Base-by-base conservation (phyloP, 345 rosid species). In the Odontarrhena argentea region DNA sequence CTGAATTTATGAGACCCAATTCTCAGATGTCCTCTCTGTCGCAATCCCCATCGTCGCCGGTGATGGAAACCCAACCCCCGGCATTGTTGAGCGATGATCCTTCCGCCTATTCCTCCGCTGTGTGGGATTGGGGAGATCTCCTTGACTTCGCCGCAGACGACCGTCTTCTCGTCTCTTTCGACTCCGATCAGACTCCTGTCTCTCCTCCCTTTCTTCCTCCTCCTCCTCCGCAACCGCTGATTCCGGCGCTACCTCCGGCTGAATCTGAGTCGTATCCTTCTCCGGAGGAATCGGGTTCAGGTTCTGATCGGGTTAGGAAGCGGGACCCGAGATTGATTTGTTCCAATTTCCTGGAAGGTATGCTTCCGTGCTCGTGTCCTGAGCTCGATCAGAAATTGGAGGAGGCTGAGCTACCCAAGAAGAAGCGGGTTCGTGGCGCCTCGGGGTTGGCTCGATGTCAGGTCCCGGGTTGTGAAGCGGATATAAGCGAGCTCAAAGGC, bases 401-500 rank as follows among this genome's bases (percentile, higher is more conserved):
- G 76, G 84, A 76, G 69, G 86, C 82, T 73, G 89, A 84, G 76
- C 14, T 77, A 8, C 92, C 85, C n/a, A 83, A 77, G 43, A 91
- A 85, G 78, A 94, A 88, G 73, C 79, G 96, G 53, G 75, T 76
- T 7, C 74, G 67, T 8, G 69, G 71, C 0, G 78, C 74, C 65
- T 34, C 68, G 7, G 81, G 82, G 1, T 56, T 47, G 53, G 80
- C 66, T 4, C 71, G 87, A 56, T 91, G 99, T 69, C 97, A 91
- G 78, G 92, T 94, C 13, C 86, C 84, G 0, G 85, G 79, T 12
- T 94, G 99, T 69, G 86, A 79, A 77, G 96, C 64, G 43, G 96
- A 94, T 77, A 94, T 94, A 41, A 84, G 79, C 35, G 96, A 86
- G 83, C 93, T 94, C 15, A 94, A 94, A 77, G 99, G 99, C 9